Evolutionary conservation across 2,329 filamentous ascomycete species (phyloP).

Genomic region (Calonectria multiphialidica): DNA sequence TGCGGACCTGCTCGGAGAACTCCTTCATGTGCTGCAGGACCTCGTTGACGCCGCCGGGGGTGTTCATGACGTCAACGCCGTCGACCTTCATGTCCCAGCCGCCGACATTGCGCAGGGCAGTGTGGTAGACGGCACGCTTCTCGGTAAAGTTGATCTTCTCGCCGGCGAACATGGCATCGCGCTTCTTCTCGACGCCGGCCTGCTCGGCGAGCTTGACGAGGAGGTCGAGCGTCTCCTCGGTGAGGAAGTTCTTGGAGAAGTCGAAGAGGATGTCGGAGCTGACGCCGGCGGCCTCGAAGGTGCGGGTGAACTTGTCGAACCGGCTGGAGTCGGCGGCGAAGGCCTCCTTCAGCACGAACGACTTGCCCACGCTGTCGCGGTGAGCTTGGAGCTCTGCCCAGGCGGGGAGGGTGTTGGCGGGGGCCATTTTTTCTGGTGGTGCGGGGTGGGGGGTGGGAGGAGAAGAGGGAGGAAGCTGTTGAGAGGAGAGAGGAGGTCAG

Average conservation of each 20-base stretch:
- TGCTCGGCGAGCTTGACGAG: slow-evolving; percentile 92
- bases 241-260: slow-evolving; percentile 99
- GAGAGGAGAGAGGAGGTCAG: slow-evolving; percentile 11
- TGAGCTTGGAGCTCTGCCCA: slow-evolving; percentile 94
- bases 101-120: slow-evolving; percentile 90
- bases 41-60: slow-evolving; percentile 87
- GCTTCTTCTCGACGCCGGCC: slow-evolving; percentile 90
- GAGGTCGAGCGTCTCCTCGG: slow-evolving; percentile 89
- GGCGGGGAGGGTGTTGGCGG: slow-evolving; percentile 86
- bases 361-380: slow-evolving; percentile 86
- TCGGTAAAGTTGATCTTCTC: slow-evolving; percentile 99
- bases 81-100: slow-evolving; percentile 88
- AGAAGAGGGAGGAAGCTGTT: not conserved
- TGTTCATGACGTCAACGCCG: slow-evolving; percentile 91
- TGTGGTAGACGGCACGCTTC: slow-evolving; percentile 94
- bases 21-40: slow-evolving; percentile 98
- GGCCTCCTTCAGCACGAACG: slow-evolving; percentile 92
- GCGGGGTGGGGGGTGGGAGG: not conserved
- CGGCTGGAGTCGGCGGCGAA: slow-evolving; percentile 90
- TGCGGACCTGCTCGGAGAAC: slow-evolving; percentile 94
- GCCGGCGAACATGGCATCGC: slow-evolving; percentile 96
- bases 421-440: slow-evolving; percentile 68
- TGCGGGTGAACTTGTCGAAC: slow-evolving; percentile 90
- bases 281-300: slow-evolving; percentile 83
- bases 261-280: slow-evolving; percentile 96